Conservation (phyloP, 805 yeast species). For the Starmera dryadoides region DNA sequence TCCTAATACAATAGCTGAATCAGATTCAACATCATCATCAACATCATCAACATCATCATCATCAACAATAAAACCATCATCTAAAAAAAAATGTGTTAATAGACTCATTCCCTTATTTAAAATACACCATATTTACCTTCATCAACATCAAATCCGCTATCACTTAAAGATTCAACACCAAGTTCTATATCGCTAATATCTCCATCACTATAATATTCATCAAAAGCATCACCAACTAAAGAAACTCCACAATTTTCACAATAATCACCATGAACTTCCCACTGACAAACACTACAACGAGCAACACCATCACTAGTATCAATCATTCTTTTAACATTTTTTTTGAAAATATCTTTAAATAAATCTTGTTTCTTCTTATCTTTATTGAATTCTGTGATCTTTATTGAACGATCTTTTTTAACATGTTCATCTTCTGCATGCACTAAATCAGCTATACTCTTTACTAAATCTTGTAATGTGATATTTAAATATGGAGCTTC, state of each 20-base stretch:
- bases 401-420: constrained; percentile 15
- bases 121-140: constrained; percentile 6
- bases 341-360: constrained; percentile 44
- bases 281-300: constrained; percentile 68
- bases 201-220: not conserved
- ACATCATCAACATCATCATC: too few relatives aligned
- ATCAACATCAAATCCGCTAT: constrained; percentile 2
- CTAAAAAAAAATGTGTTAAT: too few relatives aligned
- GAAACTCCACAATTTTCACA: constrained; percentile 56
- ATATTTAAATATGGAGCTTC: constrained; percentile 48
- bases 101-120: too few relatives aligned
- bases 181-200: too few relatives aligned
- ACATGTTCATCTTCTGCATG: constrained; percentile 3
- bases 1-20: too few relatives aligned
- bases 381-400: constrained; percentile 27
- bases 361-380: constrained; percentile 32
- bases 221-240: not conserved
- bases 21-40: too few relatives aligned
- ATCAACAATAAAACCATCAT: too few relatives aligned
- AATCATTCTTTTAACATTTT: constrained; percentile 41
- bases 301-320: constrained; percentile 68
- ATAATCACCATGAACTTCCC: constrained; percentile 66
- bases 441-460: constrained; percentile 17
- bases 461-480: constrained; percentile 39
- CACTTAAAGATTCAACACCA: too few relatives aligned